Evolutionary conservation across 176 grass and related monocot genomes (phyloP).

Genomic region (Cocos nucifera): DNA sequence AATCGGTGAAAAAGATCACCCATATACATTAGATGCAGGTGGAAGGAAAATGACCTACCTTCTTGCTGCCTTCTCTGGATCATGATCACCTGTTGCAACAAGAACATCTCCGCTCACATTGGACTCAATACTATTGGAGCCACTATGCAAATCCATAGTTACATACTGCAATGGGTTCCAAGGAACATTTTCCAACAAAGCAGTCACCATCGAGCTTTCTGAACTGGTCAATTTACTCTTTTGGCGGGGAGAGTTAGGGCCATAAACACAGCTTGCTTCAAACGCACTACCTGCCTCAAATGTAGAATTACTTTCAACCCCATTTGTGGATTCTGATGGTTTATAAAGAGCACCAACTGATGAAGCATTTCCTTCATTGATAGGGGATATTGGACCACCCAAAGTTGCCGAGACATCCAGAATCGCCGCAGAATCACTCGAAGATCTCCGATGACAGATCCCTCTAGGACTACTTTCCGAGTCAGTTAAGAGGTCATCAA

Average conservation of each 20-base stretch:
- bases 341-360: conserved; percentile 23
- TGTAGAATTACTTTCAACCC: conserved; percentile 21
- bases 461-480: conserved; percentile 30
- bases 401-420: conserved; percentile 46
- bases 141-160: conserved; percentile 26
- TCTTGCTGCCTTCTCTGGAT: conserved; percentile 73
- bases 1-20: too few species aligned
- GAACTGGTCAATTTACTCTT: conserved; percentile 57
- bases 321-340: conserved; percentile 7
- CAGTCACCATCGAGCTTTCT: conserved; percentile 78
- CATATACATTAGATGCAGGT: too few species aligned
- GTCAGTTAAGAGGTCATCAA: conserved; percentile 68
- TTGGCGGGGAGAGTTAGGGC: conserved; percentile 87
- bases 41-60: conserved; percentile 28
- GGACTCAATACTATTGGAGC: conserved; percentile 17
- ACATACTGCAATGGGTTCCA: conserved; percentile 81
- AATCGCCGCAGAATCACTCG: conserved; percentile 74
- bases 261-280: conserved; percentile 70
- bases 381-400: conserved; percentile 22
- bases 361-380: conserved; percentile 35
- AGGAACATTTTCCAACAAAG: conserved; percentile 76
- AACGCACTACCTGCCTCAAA: conserved; percentile 39
- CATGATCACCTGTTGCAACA: conserved; percentile 11
- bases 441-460: conserved; percentile 62
- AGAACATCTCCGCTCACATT: conserved; percentile 27